Conservation (phyloP, 495 filamentous ascomycete species). For the Penicillium riverlandense region DNA sequence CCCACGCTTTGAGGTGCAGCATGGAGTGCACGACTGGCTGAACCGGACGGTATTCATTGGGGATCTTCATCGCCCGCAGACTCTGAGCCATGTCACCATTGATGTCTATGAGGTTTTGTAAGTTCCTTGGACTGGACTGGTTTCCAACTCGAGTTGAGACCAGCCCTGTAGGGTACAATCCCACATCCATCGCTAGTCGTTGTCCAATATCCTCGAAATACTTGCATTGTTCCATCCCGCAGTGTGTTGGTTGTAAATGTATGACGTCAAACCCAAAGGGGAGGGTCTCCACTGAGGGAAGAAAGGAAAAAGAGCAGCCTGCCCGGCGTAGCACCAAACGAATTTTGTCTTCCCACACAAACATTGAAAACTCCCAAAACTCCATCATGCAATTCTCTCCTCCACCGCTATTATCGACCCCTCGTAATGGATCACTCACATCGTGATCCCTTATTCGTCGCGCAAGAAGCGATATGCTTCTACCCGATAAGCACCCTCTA, state of each 20-base stretch:
- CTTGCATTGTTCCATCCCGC: background rate
- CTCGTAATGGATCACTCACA: slow-evolving; percentile 7
- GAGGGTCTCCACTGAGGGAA: no score
- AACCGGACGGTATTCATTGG: slow-evolving; percentile 6
- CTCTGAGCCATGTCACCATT: slow-evolving; percentile 5
- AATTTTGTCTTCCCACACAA: no score
- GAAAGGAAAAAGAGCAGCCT: no score
- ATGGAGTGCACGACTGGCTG: slow-evolving; percentile 1
- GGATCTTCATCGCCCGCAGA: slow-evolving; percentile 1
- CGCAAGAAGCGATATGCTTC: slow-evolving; percentile 24
- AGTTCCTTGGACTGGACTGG: background rate
- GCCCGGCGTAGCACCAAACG: no score
- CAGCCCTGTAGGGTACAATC: no score
- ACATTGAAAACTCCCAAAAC: no score
- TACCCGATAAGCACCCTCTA: slow-evolving; percentile 32
- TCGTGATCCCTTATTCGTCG: slow-evolving; percentile 22
- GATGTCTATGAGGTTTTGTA: slow-evolving; percentile 4
- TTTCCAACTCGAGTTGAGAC: background rate
- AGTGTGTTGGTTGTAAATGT: background rate
- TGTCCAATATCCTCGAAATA: no score
- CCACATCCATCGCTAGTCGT: no score
- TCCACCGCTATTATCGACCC: background rate
- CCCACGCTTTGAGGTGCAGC: slow-evolving; percentile 4
- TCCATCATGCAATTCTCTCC: no score
- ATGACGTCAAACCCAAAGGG: background rate